A percentile compares a stretch with the other conserved stretches of the same genome.
Evolutionary conservation across 208 protist genomes (phyloP).

Genomic region (Trypanosoma melophagium): DNA sequence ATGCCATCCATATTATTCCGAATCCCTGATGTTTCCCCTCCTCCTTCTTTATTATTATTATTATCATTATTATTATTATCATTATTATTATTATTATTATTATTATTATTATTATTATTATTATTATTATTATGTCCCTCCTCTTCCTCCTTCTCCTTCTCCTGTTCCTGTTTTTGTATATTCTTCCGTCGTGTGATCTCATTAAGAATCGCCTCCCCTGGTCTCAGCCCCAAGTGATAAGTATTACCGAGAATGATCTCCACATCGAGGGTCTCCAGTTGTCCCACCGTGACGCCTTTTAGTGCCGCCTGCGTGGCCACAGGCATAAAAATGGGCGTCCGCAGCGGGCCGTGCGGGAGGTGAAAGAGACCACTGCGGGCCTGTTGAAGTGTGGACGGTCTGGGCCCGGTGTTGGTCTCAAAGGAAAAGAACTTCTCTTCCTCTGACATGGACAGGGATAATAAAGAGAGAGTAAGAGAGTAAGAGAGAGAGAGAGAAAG

Average conservation of each 20-base stretch:
- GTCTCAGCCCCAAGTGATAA: conserved; percentile 96
- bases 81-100: too few relatives aligned
- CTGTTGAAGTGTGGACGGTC: conserved; percentile 13
- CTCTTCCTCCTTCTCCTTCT: neutral
- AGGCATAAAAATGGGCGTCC: conserved; percentile 98
- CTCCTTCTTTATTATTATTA: neutral
- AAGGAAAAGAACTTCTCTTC: conserved; percentile 62
- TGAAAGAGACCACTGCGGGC: conserved; percentile 84
- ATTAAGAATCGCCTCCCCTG: conserved; percentile 88
- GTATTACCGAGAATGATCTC: conserved; percentile 98
- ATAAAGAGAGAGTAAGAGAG: neutral
- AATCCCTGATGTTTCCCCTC: conserved; percentile 32
- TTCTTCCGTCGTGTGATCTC: conserved; percentile 73
- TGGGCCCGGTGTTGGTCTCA: conserved; percentile 56
- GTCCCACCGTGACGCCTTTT: conserved; percentile 94
- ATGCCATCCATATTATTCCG: conserved; percentile 94
- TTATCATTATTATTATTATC: too few relatives aligned
- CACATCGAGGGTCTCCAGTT: conserved; percentile 92
- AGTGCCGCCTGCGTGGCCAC: conserved; percentile 97
- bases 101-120: too few relatives aligned
- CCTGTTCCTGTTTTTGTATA: conserved; percentile 21
- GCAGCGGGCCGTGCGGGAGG: conserved; percentile 87
- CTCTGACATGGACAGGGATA: neutral
- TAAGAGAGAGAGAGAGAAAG: neutral
- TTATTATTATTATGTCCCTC: too few relatives aligned